A percentile compares a stretch with the other conserved stretches of the same genome.
phyloP scores from a whole-genome alignment of 768 basidiomycete genomes.

The Russula emetica region DNA sequence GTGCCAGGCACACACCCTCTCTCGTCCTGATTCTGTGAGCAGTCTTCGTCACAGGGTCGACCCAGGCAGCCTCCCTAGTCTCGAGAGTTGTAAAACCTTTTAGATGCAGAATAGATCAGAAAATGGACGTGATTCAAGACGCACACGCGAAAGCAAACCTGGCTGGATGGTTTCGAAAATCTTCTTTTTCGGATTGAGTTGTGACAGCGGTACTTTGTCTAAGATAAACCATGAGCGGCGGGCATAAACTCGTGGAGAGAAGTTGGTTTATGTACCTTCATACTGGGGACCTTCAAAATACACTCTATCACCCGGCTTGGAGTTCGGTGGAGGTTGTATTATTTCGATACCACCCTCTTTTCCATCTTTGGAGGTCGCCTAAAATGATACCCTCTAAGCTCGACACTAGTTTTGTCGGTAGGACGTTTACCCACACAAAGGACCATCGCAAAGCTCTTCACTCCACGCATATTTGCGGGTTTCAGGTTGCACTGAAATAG shows the following conservation, averaged over 20 bases:
- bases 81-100: constrained; percentile 87
- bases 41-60: constrained; percentile 73
- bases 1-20: constrained; percentile 74
- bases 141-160: constrained; percentile 43
- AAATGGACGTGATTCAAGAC: neutral
- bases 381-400: constrained; percentile 5
- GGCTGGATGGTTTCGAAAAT: constrained; percentile 97
- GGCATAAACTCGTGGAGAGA: neutral
- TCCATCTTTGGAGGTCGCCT: constrained; percentile 89
- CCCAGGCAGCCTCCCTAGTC: constrained; percentile 85
- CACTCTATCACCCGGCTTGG: constrained; percentile 87
- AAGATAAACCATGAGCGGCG: constrained; percentile 11
- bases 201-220: constrained; percentile 67
- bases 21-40: constrained; percentile 85
- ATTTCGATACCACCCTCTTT: constrained; percentile 90
- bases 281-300: constrained; percentile 92
- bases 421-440: constrained; percentile 58
- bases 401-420: neutral
- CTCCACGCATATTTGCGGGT: constrained; percentile 93
- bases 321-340: constrained; percentile 78
- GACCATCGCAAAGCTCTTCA: constrained; percentile 98
- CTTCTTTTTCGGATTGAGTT: constrained; percentile 98
- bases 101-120: constrained; percentile 1
- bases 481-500: constrained; percentile 78
- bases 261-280: constrained; percentile 51